Evolutionary conservation across 306 rosid genomes (phyloP).

Genomic region (Rosa multiflora): DNA sequence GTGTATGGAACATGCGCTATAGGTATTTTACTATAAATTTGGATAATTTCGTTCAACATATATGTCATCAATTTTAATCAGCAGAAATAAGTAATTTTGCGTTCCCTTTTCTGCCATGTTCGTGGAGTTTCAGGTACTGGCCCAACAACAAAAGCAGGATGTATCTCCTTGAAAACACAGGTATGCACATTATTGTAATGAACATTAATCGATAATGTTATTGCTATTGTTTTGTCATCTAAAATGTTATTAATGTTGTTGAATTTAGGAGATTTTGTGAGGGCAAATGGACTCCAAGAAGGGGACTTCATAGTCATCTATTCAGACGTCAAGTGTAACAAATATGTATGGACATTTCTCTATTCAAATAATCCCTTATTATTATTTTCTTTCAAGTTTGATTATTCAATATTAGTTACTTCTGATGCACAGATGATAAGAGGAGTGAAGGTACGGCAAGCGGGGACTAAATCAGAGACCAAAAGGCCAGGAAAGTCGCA

Average conservation of each 20-base stretch:
- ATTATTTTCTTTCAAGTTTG: not conserved
- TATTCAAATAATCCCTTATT: not conserved
- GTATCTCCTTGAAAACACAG: slow-evolving; percentile 98
- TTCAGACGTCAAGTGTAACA: slow-evolving; percentile 82
- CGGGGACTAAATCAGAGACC: slow-evolving; percentile 61
- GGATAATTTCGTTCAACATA: not conserved
- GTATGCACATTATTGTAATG: slow-evolving; percentile 29
- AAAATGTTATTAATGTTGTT: not conserved
- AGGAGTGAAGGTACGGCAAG: slow-evolving; percentile 93
- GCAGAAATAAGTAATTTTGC: slow-evolving; percentile 21
- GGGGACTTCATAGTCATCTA: slow-evolving; percentile 97
- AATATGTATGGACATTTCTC: slow-evolving; percentile 55
- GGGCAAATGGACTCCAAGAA: slow-evolving; percentile 98
- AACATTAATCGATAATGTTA: not conserved
- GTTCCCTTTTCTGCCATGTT: slow-evolving; percentile 11
- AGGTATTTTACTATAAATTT: slow-evolving; percentile 45
- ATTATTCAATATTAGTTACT: not conserved
- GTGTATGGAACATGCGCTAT: slow-evolving; percentile 97
- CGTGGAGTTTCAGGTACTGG: slow-evolving; percentile 90
- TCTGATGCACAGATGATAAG: slow-evolving; percentile 63
- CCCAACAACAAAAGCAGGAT: slow-evolving; percentile 98
- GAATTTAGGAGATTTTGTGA: slow-evolving; percentile 80
- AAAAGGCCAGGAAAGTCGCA: slow-evolving; percentile 66
- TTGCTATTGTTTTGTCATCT: not conserved
- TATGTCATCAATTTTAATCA: not conserved